Base-by-base conservation (phyloP, 2,329 filamentous ascomycete species). In the Lecanosticta acicola region DNA sequence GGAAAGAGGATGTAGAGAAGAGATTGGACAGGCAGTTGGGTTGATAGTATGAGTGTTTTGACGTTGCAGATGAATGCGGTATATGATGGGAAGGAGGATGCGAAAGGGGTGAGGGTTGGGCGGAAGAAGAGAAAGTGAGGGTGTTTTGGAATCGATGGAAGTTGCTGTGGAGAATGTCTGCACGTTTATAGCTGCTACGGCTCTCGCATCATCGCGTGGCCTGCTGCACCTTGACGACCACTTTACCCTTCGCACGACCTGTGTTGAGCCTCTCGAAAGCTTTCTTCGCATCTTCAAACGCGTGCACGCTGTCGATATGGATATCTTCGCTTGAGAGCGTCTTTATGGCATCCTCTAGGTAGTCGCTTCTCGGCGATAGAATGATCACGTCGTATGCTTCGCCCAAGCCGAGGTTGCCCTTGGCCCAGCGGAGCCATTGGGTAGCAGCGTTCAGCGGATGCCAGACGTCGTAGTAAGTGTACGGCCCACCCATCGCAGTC, bases 271-370 rank as follows among this genome's bases (percentile, higher is more conserved):
- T 54, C 52, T 63, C 63, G 43, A 66, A 67, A 1, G 64, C 64
- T 48, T 60, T 46, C 41, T 56, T 56, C 2, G 71, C 75, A 46
- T 84, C 73, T 33, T 78, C 77, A 60, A 80, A 81, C 4, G 69
- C 66, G 56, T 75, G 81, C 1, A 68, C 67, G 46, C 74, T 70
- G 58, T 84, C 81, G 20, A 83, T 63, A 1, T 79, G 69, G 3
- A 73, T 64, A 60, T 72, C 74, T 11, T 84, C 56, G 58, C 45
- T 41, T 13, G 75, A 60, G 60, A 85, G 65, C 71, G 75, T 79
- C 40, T 67, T 60, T 1, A 65, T 79, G 35, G 76, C 79, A 42
- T 70, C 62, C 1, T 68, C 79, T 43, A 85, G 59, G 58, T 73
- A 68, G 20, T 61, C 68, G 32, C 41, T 79, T 66, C 35, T 74